phyloP scores from a whole-genome alignment of 2,329 filamentous ascomycete species.

The Daldinia sp. region DNA sequence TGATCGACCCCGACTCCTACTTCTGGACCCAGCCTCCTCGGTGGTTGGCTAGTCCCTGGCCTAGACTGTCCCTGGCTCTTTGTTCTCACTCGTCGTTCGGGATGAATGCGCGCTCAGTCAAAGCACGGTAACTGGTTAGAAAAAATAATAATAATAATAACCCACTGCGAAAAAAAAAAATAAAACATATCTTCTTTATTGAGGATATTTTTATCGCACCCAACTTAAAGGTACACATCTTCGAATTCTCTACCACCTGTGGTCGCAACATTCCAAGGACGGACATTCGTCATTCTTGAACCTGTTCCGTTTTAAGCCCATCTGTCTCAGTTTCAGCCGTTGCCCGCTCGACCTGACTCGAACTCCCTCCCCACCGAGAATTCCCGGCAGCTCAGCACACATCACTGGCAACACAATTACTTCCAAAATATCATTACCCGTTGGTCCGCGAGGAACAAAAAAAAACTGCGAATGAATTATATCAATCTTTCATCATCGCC shows the following conservation, averaged over 20 bases:
- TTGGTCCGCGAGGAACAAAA: constrained; percentile 27
- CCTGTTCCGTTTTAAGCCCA: constrained; percentile 26
- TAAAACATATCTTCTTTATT: constrained; percentile 22
- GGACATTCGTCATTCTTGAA: constrained; percentile 28
- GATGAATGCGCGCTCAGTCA: constrained; percentile 39
- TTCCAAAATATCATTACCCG: constrained; percentile 23
- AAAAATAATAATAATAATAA: constrained; percentile 4
- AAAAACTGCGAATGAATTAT: constrained; percentile 42
- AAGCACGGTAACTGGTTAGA: constrained; percentile 39
- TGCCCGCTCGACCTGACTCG: constrained; percentile 37
- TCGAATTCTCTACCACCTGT: constrained; percentile 6
- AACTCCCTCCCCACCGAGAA: constrained; percentile 37
- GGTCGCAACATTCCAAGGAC: constrained; percentile 34
- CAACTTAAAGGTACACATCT: constrained; percentile 6
- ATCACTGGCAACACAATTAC: constrained; percentile 10
- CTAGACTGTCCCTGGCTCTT: constrained; percentile 34
- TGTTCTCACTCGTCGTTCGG: constrained; percentile 40
- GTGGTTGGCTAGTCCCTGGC: constrained; percentile 44
- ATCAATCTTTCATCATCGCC: constrained; percentile 32
- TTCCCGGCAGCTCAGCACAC: constrained; percentile 30
- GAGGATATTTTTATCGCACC: constrained; percentile 31
- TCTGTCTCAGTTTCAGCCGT: constrained; percentile 44
- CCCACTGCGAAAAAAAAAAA: constrained; percentile 10
- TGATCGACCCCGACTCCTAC: constrained; percentile 43
- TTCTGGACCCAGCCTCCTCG: constrained; percentile 42